Evolutionary conservation across 257 asterid species (phyloP).

Genomic region (Scutellaria baicalensis): DNA sequence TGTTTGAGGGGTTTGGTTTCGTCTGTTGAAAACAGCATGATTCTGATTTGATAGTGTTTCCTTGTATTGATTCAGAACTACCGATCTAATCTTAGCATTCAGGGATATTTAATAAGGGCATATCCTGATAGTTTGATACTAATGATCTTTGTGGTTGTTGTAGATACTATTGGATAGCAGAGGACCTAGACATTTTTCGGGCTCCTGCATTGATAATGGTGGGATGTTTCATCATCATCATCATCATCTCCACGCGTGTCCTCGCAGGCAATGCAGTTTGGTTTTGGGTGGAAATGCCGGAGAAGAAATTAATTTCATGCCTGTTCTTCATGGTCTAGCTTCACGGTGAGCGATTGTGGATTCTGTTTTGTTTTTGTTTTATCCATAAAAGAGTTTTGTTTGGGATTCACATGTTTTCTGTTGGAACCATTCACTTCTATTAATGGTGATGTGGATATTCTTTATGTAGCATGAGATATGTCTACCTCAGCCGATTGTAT

Average conservation of each 20-base stretch:
- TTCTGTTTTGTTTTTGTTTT: background rate
- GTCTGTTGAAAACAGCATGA: background rate
- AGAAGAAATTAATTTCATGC: slow-evolving; percentile 5
- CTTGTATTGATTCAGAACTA: background rate
- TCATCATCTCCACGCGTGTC: background rate
- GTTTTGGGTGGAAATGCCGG: slow-evolving; percentile 13
- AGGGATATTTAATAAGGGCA: background rate
- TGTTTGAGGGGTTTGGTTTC: background rate
- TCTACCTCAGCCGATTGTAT: background rate
- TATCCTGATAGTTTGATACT: background rate
- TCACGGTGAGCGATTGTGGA: slow-evolving; percentile 29
- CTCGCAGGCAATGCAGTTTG: slow-evolving; percentile 9
- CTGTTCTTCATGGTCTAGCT: slow-evolving; percentile 15
- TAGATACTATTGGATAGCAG: slow-evolving; percentile 24
- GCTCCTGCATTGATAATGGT: slow-evolving; percentile 4
- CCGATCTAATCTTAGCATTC: background rate
- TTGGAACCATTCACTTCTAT: background rate
- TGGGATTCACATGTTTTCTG: background rate
- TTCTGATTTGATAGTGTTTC: background rate
- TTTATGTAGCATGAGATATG: background rate
- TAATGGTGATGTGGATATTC: background rate
- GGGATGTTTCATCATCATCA: slow-evolving; percentile 9
- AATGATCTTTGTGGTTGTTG: slow-evolving; percentile 6
- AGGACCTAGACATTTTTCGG: slow-evolving; percentile 11
- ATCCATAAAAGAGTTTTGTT: background rate